Evolutionary conservation across 2,329 filamentous ascomycete species (phyloP).

Genomic region (Verticillium dahliae): DNA sequence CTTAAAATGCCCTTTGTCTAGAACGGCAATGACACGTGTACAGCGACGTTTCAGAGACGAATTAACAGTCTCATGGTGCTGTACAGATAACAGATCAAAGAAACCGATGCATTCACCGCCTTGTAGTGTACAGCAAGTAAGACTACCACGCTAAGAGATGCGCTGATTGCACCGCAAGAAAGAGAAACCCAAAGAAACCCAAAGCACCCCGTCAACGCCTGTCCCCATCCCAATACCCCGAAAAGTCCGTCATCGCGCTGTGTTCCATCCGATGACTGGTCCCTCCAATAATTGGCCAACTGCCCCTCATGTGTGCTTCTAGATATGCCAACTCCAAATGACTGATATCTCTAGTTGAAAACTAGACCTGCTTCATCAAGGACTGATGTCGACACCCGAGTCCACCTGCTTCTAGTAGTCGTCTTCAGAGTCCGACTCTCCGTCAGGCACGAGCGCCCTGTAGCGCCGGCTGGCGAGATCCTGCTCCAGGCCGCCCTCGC

Average conservation of each 20-base stretch:
- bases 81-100: no score
- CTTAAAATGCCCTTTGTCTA: no score
- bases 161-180: background rate
- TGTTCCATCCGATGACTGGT: background rate
- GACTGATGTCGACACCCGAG: background rate
- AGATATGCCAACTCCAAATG: no score
- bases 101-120: background rate
- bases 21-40: no score
- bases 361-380: no score
- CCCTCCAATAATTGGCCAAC: no score
- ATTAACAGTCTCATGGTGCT: no score
- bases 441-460: slow-evolving; percentile 69
- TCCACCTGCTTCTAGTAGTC: slow-evolving; percentile 29
- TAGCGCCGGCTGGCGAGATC: slow-evolving; percentile 77
- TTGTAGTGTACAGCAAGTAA: background rate
- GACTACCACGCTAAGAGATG: background rate
- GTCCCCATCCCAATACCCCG: background rate
- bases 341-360: no score
- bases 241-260: slow-evolving; percentile 3
- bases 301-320: no score
- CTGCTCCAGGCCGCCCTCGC: slow-evolving; percentile 81
- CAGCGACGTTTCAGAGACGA: no score
- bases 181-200: background rate
- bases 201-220: background rate
- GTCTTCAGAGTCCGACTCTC: slow-evolving; percentile 69